Percentiles rank a stretch among this genome's conserved stretches.
Conservation (phyloP, 2,329 filamentous ascomycete genomes). For the Metarhizium anisopliae region DNA sequence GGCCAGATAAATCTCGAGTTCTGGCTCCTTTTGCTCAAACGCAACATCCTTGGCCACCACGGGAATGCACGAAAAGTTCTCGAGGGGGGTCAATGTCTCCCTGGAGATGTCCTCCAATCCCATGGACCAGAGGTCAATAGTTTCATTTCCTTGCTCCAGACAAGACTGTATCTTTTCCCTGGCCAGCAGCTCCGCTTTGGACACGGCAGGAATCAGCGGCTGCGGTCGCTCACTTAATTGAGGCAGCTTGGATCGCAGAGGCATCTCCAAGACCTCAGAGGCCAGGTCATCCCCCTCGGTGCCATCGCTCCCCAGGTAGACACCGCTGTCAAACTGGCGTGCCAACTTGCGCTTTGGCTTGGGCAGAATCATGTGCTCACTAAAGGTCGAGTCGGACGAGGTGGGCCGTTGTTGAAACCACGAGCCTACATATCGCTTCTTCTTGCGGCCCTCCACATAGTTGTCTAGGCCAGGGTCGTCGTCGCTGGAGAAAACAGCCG, state of each 20-base stretch:
- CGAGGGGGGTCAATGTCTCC: constrained; percentile 46
- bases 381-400: constrained; percentile 39
- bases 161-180: constrained; percentile 39
- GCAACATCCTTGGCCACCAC: constrained; percentile 45
- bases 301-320: constrained; percentile 57
- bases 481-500: constrained; percentile 62
- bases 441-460: constrained; percentile 45
- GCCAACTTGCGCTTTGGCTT: constrained; percentile 43
- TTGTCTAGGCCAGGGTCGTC: constrained; percentile 60
- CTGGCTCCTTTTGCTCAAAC: constrained; percentile 49
- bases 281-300: constrained; percentile 33
- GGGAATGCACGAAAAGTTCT: constrained; percentile 45
- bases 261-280: constrained; percentile 21
- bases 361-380: constrained; percentile 26
- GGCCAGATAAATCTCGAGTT: constrained; percentile 52
- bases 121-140: constrained; percentile 52
- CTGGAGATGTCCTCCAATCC: constrained; percentile 45
- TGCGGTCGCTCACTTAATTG: constrained; percentile 23
- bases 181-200: constrained; percentile 34
- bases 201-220: constrained; percentile 15
- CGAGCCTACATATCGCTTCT: constrained; percentile 57
- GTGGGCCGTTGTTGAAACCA: constrained; percentile 57
- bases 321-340: constrained; percentile 58
- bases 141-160: constrained; percentile 49
- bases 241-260: constrained; percentile 26